Conservation (phyloP, 192 early-diverging fungal genomes). For the Dimargaris verticillata region DNA sequence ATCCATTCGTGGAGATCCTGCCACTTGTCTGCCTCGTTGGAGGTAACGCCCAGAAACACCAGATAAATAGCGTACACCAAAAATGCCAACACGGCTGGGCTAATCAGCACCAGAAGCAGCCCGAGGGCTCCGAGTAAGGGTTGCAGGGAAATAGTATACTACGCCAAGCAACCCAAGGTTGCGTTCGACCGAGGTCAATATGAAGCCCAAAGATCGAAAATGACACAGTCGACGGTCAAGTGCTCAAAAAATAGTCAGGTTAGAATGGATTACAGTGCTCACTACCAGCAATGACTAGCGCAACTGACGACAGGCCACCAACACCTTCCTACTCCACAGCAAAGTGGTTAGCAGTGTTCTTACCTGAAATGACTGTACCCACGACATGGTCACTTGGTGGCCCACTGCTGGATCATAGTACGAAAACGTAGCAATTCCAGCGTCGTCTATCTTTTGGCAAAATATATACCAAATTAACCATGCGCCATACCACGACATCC, state of each 20-base stretch:
- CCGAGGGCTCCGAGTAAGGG: background rate
- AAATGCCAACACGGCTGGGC: background rate
- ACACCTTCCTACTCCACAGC: background rate
- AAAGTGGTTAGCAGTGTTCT: background rate
- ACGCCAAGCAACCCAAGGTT: too few relatives aligned
- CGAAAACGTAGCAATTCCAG: background rate
- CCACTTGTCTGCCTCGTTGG: conserved; percentile 3
- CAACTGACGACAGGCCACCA: too few relatives aligned
- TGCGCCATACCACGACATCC: conserved; percentile 22
- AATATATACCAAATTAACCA: conserved; percentile 17
- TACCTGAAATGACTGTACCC: background rate
- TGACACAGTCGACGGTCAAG: background rate
- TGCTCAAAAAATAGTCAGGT: background rate
- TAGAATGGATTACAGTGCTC: background rate
- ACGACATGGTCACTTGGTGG: background rate
- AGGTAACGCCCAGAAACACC: background rate
- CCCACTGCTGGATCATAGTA: background rate
- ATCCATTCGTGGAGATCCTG: conserved; percentile 6
- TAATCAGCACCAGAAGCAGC: background rate
- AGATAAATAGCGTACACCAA: background rate
- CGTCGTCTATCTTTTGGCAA: conserved; percentile 18
- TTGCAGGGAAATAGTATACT: background rate
- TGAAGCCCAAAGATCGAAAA: background rate
- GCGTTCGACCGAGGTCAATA: background rate
- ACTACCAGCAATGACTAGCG: background rate